Evolutionary conservation across 169 alveolate genomes (phyloP).

Genomic region (Amoebophrya sp.): DNA sequence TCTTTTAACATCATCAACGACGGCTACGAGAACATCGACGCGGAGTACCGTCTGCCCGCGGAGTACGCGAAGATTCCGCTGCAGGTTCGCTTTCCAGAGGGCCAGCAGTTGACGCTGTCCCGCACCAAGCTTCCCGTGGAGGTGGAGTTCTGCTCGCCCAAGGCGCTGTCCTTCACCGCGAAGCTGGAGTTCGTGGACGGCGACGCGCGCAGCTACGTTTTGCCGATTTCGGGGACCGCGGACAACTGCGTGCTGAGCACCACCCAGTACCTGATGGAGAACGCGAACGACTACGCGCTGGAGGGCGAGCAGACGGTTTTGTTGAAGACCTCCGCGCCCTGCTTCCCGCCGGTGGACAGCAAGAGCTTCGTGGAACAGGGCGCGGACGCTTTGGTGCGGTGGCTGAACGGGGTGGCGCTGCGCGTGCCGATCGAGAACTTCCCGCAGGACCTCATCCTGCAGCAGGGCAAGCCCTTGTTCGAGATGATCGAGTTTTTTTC

Average conservation of each 20-base stretch:
- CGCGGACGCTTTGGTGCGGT: constrained; percentile 52
- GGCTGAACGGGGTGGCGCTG: constrained; percentile 57
- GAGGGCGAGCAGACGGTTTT: background rate
- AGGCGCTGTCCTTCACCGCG: constrained; percentile 68
- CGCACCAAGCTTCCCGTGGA: constrained; percentile 58
- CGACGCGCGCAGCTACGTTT: constrained; percentile 59
- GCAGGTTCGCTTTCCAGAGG: constrained; percentile 54
- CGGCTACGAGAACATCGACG: constrained; percentile 71
- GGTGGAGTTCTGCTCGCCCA: constrained; percentile 45
- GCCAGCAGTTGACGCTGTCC: constrained; percentile 52
- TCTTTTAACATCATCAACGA: constrained; percentile 65
- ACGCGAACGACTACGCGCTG: background rate
- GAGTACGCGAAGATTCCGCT: constrained; percentile 56
- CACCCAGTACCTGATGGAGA: background rate
- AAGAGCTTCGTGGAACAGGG: constrained; percentile 48
- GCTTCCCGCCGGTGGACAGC: background rate
- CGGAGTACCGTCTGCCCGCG: constrained; percentile 47
- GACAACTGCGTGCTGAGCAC: constrained; percentile 61
- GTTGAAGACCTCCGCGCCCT: background rate
- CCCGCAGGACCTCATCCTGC: constrained; percentile 60
- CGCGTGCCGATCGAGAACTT: constrained; percentile 46
- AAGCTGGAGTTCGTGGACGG: constrained; percentile 68
- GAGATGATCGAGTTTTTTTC: constrained; percentile 53
- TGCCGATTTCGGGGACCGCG: constrained; percentile 70
- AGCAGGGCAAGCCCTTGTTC: constrained; percentile 55